phyloP scores from a whole-genome alignment of 2,329 filamentous ascomycete genomes.

The Xylariaceae sp. region DNA sequence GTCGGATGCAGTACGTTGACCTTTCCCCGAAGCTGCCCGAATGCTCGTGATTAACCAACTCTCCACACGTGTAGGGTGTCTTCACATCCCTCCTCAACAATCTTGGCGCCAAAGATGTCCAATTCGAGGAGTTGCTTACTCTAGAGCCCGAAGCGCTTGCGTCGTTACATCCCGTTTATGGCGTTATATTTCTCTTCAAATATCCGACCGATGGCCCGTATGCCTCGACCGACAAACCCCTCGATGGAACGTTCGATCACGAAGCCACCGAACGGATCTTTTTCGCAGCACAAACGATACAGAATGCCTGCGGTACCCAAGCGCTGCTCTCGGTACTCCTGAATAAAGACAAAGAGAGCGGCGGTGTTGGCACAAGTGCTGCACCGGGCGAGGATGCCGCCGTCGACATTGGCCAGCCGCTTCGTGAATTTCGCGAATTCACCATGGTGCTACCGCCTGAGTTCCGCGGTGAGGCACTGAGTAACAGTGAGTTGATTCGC shows the following conservation, averaged over 20 bases:
- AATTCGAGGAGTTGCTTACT: slow-evolving; percentile 93
- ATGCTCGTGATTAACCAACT: slow-evolving; percentile 28
- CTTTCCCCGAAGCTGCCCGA: slow-evolving; percentile 5
- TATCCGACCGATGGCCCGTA: slow-evolving; percentile 68
- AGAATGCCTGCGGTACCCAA: slow-evolving; percentile 97
- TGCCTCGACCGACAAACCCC: slow-evolving; percentile 56
- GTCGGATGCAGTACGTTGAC: slow-evolving; percentile 73
- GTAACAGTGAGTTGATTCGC: slow-evolving; percentile 62
- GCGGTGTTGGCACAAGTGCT: neutral
- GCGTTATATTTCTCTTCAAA: slow-evolving; percentile 99
- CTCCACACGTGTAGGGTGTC: slow-evolving; percentile 60
- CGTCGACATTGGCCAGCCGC: slow-evolving; percentile 65
- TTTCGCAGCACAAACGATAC: slow-evolving; percentile 95
- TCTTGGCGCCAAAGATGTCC: slow-evolving; percentile 86
- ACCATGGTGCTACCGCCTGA: slow-evolving; percentile 76
- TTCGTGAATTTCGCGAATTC: slow-evolving; percentile 81
- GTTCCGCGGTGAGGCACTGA: slow-evolving; percentile 55
- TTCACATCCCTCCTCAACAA: slow-evolving; percentile 93
- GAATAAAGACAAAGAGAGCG: slow-evolving; percentile 54
- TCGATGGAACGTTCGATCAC: slow-evolving; percentile 77
- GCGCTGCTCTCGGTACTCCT: slow-evolving; percentile 86
- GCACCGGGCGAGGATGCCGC: slow-evolving; percentile 28
- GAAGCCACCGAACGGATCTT: slow-evolving; percentile 72
- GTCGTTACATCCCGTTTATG: slow-evolving; percentile 73
- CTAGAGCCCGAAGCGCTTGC: slow-evolving; percentile 72